Base-by-base conservation (phyloP, 257 asterid genomes). In the Fraxinus anomala region DNA sequence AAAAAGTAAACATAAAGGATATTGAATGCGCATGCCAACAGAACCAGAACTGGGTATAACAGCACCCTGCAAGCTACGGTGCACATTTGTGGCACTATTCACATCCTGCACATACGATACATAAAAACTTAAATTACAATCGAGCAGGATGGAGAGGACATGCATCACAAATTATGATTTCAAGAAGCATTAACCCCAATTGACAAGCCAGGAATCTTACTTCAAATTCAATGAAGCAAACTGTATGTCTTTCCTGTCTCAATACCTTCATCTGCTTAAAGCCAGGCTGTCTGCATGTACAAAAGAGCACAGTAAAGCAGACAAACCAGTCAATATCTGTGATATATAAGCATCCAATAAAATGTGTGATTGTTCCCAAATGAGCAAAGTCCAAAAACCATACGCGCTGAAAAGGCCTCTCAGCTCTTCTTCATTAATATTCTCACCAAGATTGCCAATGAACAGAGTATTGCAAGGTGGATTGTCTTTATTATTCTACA, bases 391-490 rank as follows among this genome's bases (percentile, higher is more conserved):
- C 67, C 82, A 73, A 81, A 83, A 73, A 74, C 94, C 69, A 9
- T 92, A 96, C 99, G 28, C 85, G 80, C 83, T 82, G 83, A 96
- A 91, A 80, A 96, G 89, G 83, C 97, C 88, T 78, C 96, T 89
- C 85, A 96, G 87, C 85, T 96, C 99, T 76, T 96, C 99, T 89
- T 96, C 99, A 49, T 89, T 96, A 70, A 96, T 92, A 85, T 84
- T 89, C 88, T 92, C 99, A 80, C 99, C 98, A 72, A 96, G 97
- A 82, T 96, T 96, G 78, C 99, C 99, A 86, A 96, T 96, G 77
- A 96, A 96, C 17, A 96, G 96, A 72, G 99, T 96, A 84, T 96
- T 96, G 90, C 99, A 93, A 63, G 97, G 99, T 82, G 98, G 98
- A 81, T 96, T 96, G 68, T 96, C 99, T 84, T 96, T 96, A 71